phyloP scores from a whole-genome alignment of 306 rosid genomes.

The Quercus cerris region DNA sequence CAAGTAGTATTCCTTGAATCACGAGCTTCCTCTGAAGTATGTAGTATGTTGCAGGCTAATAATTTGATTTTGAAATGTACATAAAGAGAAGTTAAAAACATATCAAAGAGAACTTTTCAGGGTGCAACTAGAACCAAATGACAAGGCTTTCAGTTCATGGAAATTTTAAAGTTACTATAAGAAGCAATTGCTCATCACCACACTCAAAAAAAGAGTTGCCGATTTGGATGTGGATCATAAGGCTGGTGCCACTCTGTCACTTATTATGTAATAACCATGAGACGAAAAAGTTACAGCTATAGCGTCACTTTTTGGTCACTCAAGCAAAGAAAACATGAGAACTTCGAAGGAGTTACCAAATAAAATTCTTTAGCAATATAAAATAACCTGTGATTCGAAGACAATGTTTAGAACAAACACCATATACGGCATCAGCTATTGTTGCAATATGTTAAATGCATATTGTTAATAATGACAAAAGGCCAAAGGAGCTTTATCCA shows the following conservation, averaged over 20 bases:
- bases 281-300: too few species aligned
- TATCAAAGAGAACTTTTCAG: background rate
- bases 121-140: background rate
- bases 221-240: background rate
- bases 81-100: background rate
- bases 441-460: constrained; percentile 48
- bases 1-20: too few species aligned
- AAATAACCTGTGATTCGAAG: constrained; percentile 73
- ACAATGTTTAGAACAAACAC: constrained; percentile 81
- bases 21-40: too few species aligned
- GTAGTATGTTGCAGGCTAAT: background rate
- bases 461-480: constrained; percentile 13
- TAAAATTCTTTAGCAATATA: background rate
- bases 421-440: constrained; percentile 61
- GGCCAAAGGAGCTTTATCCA: constrained; percentile 4
- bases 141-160: background rate
- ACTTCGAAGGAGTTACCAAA: background rate
- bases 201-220: background rate
- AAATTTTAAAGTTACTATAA: background rate
- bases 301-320: too few species aligned
- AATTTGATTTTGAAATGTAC: background rate
- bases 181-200: background rate
- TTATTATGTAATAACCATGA: too few species aligned
- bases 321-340: too few species aligned
- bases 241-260: background rate